A percentile compares a stretch with the other conserved stretches of the same genome.
Evolutionary conservation across 1,284 basidiomycete genomes (phyloP).

Genomic region (Heterobasidion annosum): DNA sequence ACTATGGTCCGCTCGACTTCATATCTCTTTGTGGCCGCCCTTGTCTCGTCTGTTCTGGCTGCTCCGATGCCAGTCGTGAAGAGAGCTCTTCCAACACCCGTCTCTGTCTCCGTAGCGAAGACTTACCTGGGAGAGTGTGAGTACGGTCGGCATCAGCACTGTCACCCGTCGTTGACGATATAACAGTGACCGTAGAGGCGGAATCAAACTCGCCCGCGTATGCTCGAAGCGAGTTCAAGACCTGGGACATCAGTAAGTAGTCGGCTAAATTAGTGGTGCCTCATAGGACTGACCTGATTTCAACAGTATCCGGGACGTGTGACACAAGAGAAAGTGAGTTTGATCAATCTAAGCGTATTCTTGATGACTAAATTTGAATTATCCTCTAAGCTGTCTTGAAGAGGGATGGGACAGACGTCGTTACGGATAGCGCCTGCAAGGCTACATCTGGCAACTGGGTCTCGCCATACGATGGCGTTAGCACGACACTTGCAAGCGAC

Average conservation of each 20-base stretch:
- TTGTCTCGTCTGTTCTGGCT: not conserved
- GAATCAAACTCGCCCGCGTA: slow-evolving; percentile 40
- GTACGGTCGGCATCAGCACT: slow-evolving; percentile 4
- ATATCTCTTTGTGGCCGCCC: not conserved
- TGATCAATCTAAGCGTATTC: not conserved
- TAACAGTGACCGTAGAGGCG: slow-evolving; percentile 32
- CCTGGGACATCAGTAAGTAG: slow-evolving; percentile 34
- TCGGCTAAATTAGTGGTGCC: not conserved
- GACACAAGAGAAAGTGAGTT: slow-evolving; percentile 42
- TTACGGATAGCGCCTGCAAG: slow-evolving; percentile 29
- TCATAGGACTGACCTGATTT: not conserved
- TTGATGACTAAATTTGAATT: slow-evolving; percentile 1
- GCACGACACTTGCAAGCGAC: slow-evolving; percentile 33
- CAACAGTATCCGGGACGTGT: slow-evolving; percentile 35
- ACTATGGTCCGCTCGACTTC: not conserved
- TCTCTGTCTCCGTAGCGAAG: slow-evolving; percentile 27
- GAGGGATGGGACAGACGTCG: slow-evolving; percentile 41
- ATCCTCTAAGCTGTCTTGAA: slow-evolving; percentile 33
- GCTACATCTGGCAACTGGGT: slow-evolving; percentile 43
- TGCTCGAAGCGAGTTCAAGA: slow-evolving; percentile 30
- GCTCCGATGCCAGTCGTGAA: not conserved
- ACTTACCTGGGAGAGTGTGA: slow-evolving; percentile 27
- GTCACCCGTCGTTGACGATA: not conserved
- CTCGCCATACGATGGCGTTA: slow-evolving; percentile 37
- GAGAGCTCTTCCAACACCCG: slow-evolving; percentile 25